Base-by-base conservation (phyloP, 208 protist species). In the Trichomonas tenax region DNA sequence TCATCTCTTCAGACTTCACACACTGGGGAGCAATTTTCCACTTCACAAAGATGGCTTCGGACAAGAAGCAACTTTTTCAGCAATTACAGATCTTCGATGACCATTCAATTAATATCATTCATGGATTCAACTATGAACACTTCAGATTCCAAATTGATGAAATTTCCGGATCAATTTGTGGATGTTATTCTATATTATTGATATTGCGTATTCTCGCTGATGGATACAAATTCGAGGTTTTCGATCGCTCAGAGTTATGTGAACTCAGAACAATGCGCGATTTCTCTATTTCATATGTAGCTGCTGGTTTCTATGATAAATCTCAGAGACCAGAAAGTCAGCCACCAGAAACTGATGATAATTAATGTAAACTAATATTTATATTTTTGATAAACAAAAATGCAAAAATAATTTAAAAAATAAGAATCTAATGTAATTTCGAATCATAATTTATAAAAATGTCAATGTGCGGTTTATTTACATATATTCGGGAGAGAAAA, bases 211-310 rank as follows among this genome's bases (percentile, higher is more conserved):
- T 90, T 21, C n/a, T 90, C 0, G 1, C 8, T 48, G 41, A 90
- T 9, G 82, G 82, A 21, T 90, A 90, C 48, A 48, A 45, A 48
- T 26, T 36, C 31, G 41, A 90, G 48, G 41, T 48, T 26, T 23
- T 90, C n/a, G 82, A 90, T 21, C 6, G 82, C 45, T 23, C 40
- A 38, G 23, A 90, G 17, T 31, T 90, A 0, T 45, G 15, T 34
- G n/a, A 90, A 48, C 15, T 90, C 3, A 21, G 34, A 36, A 44
- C 23, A 38, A 44, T 36, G 10, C 45, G 1, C 23, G 82, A 90
- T 36, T 90, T 90, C n/a, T 90, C 82, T 48, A 90, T 90, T 48
- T 90, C 82, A 48, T 90, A 90, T 90, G 23, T 90, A 9, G 82
- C 82, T 23, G 23, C 41, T 45, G 82, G 4, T n/a, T 90, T 90